These are phyloP conservation scores for Lichtheimia hyalospora DNA, from an alignment of 371 early-diverging fungal species.

Conservation along the genomic window DNA sequence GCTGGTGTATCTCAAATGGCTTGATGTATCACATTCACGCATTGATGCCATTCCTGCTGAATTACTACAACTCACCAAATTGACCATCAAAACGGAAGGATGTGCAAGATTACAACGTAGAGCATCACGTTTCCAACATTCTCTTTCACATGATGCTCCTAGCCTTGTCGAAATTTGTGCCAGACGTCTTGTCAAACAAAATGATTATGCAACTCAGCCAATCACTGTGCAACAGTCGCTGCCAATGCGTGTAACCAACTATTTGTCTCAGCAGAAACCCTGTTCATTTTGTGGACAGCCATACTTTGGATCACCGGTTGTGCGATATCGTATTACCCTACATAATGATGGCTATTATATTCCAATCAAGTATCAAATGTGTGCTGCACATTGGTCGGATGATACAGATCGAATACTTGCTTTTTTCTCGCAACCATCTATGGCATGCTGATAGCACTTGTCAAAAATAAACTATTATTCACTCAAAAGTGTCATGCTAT, in stretches of 20 bases:
- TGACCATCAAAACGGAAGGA: constrained; percentile 13
- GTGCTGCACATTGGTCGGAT: constrained; percentile 27
- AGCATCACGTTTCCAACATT: constrained; percentile 1
- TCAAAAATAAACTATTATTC: too few relatives aligned
- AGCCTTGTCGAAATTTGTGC: constrained; percentile 22
- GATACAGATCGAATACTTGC: constrained; percentile 21
- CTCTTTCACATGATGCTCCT: constrained; percentile 17
- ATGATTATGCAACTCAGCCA: not conserved
- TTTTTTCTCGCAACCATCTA: constrained; percentile 2
- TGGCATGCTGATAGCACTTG: not conserved
- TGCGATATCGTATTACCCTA: constrained; percentile 60
- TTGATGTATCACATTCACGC: constrained; percentile 30
- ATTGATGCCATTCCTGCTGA: constrained; percentile 38
- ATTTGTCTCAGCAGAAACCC: constrained; percentile 54
- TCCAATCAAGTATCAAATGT: constrained; percentile 21
- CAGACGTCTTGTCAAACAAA: constrained; percentile 5
- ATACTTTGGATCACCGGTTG: constrained; percentile 62
- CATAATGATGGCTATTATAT: constrained; percentile 27
- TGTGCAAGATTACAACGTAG: constrained; percentile 10
- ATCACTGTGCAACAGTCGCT: not conserved
- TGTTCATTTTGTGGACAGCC: constrained; percentile 87
- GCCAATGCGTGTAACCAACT: constrained; percentile 26
- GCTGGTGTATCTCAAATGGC: constrained; percentile 15
- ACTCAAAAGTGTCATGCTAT: too few relatives aligned
- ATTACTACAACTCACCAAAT: constrained; percentile 16